phyloP scores from a whole-genome alignment of 306 rosid genomes.

The Rubus parviflorus region DNA sequence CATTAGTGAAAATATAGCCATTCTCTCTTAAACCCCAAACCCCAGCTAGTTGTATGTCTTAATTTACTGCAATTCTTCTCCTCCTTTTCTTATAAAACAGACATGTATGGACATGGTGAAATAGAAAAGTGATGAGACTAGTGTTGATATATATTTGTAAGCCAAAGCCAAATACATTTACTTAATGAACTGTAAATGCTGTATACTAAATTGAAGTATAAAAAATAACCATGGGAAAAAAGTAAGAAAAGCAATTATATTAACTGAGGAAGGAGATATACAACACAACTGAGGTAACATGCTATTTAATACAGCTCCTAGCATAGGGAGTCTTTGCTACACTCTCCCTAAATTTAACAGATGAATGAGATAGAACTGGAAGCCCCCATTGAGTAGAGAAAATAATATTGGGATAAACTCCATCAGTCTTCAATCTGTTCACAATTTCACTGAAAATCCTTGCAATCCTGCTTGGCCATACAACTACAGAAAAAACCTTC shows the following conservation, averaged over 20 bases:
- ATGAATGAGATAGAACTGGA: conserved; percentile 58
- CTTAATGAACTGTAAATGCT: background rate
- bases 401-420: conserved; percentile 39
- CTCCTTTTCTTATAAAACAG: too few species aligned
- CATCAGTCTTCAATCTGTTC: conserved; percentile 43
- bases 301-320: conserved; percentile 14
- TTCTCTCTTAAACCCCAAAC: background rate
- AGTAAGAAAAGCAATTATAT: background rate
- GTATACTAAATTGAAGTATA: background rate
- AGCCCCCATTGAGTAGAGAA: conserved; percentile 69
- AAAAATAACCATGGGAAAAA: background rate
- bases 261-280: background rate
- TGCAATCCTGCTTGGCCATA: conserved; percentile 43
- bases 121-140: background rate
- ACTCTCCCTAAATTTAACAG: conserved; percentile 27
- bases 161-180: background rate
- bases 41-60: background rate
- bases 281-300: background rate
- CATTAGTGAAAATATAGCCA: background rate
- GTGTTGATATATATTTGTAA: background rate
- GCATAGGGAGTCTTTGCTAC: background rate
- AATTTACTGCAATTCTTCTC: too few species aligned
- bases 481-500: conserved; percentile 37
- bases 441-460: conserved; percentile 49
- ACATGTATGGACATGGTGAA: background rate